phyloP scores from a whole-genome alignment of 306 rosid genomes.

The Alnus glutinosa region DNA sequence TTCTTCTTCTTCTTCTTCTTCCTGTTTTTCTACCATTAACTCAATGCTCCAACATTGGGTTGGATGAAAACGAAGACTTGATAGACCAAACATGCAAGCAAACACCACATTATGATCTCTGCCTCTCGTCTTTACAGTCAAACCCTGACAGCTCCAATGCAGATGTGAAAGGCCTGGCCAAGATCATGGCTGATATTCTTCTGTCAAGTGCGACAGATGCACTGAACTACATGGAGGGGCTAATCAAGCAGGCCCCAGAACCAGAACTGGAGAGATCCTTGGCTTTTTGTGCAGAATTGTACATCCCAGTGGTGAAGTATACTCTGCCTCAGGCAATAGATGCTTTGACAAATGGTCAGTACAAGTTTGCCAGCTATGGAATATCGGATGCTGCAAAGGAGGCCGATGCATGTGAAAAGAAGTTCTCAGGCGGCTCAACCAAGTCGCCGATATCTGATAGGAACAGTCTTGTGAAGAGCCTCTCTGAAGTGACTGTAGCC shows the following conservation, averaged over 20 bases:
- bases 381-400: slow-evolving; percentile 70
- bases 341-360: slow-evolving; percentile 54
- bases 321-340: slow-evolving; percentile 81
- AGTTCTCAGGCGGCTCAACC: slow-evolving; percentile 42
- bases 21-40: slow-evolving; percentile 25
- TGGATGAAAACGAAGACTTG: slow-evolving; percentile 22
- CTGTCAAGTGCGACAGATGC: slow-evolving; percentile 41
- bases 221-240: slow-evolving; percentile 40
- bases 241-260: slow-evolving; percentile 46
- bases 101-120: slow-evolving; percentile 55
- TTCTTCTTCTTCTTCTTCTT: slow-evolving; percentile 16
- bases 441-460: slow-evolving; percentile 51
- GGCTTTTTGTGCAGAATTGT: slow-evolving; percentile 79
- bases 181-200: slow-evolving; percentile 41
- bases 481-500: slow-evolving; percentile 62
- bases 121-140: slow-evolving; percentile 45
- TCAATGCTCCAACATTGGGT: slow-evolving; percentile 30
- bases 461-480: slow-evolving; percentile 50
- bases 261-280: slow-evolving; percentile 50
- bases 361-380: slow-evolving; percentile 69
- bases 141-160: slow-evolving; percentile 38
- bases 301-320: slow-evolving; percentile 72
- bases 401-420: slow-evolving; percentile 61
- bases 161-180: slow-evolving; percentile 55
- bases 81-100: slow-evolving; percentile 49